phyloP scores from a whole-genome alignment of 2,329 filamentous ascomycete species.

The Epicoccum nigrum region DNA sequence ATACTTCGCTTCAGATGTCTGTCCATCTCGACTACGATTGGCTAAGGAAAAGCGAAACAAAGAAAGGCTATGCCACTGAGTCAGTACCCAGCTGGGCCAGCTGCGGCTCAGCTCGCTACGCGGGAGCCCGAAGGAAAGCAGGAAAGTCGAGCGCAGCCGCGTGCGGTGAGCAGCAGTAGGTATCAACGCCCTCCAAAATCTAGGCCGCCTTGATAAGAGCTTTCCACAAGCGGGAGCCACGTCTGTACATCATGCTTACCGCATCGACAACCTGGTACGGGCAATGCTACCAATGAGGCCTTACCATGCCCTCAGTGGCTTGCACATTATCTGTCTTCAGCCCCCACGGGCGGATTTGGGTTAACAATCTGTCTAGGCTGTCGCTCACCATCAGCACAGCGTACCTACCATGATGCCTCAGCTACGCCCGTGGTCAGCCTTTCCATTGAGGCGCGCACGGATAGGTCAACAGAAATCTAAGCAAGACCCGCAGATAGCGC shows the following conservation, averaged over 20 bases:
- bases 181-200: neutral
- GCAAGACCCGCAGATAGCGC: slow-evolving; percentile 9
- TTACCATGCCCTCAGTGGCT: no score
- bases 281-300: no score
- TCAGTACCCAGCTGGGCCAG: neutral
- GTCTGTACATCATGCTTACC: neutral
- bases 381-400: neutral
- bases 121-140: neutral
- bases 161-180: slow-evolving; percentile 1
- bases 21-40: neutral
- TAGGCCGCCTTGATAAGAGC: neutral
- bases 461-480: slow-evolving; percentile 2
- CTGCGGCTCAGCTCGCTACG: neutral
- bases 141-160: slow-evolving; percentile 4
- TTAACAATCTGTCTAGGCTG: neutral
- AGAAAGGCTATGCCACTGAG: neutral
- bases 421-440: slow-evolving; percentile 1
- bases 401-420: neutral
- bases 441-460: slow-evolving; percentile 1
- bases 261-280: no score
- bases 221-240: neutral
- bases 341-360: neutral
- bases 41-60: neutral
- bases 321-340: no score
- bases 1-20: no score